A percentile compares a stretch with the other conserved stretches of the same genome.
Evolutionary conservation across 2,329 filamentous ascomycete species (phyloP).

Genomic region (Verticillium isaacii): DNA sequence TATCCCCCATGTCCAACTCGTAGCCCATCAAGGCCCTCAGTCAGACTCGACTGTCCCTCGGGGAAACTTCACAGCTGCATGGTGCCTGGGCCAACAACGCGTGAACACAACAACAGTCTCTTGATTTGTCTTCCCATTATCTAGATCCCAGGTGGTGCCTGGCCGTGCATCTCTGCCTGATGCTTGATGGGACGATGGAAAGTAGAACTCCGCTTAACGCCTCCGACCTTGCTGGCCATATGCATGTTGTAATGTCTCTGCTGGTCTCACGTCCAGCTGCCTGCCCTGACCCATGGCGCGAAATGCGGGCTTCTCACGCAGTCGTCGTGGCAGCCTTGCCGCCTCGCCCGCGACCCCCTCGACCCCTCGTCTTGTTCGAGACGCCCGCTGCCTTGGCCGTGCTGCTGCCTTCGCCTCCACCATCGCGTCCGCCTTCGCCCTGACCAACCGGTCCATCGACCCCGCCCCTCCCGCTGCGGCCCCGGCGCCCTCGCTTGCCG

Average conservation of each 20-base stretch:
- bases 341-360: conserved; percentile 7
- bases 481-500: conserved; percentile 18
- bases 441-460: background rate
- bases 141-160: too few species aligned
- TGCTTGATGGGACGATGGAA: too few species aligned
- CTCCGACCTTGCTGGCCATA: too few species aligned
- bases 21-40: too few species aligned
- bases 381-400: conserved; percentile 2
- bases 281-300: background rate
- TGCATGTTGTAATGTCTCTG: background rate
- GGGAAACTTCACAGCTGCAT: too few species aligned
- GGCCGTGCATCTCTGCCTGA: too few species aligned
- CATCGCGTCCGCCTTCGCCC: background rate
- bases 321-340: conserved; percentile 1
- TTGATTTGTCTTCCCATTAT: too few species aligned
- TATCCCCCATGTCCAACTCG: too few species aligned
- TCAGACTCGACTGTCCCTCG: too few species aligned
- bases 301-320: background rate
- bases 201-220: too few species aligned
- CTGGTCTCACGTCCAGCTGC: background rate
- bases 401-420: conserved; percentile 1
- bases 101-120: too few species aligned
- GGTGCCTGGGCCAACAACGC: too few species aligned
- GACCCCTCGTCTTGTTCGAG: conserved; percentile 4
- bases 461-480: conserved; percentile 19